phyloP scores from a whole-genome alignment of 768 basidiomycete species.

The Trametes sanguinea region DNA sequence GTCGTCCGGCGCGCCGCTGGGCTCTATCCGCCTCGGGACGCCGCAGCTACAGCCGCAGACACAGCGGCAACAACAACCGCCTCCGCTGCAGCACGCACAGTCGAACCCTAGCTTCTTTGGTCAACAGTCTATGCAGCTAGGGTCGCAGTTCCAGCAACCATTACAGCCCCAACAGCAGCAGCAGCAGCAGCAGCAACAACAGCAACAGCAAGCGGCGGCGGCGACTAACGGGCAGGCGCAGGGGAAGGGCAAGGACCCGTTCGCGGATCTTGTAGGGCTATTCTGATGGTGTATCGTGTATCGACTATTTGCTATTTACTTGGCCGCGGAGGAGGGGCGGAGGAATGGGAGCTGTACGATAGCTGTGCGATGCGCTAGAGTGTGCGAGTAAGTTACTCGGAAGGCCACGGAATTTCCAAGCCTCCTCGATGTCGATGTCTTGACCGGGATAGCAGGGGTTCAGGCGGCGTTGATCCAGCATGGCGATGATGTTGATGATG shows the following conservation, averaged over 20 bases:
- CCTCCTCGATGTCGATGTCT: no score
- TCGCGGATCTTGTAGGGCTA: constrained; percentile 77
- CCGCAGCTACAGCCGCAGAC: constrained; percentile 32
- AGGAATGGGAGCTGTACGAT: constrained; percentile 20
- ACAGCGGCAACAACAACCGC: not conserved
- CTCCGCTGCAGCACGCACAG: constrained; percentile 1
- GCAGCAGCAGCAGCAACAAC: constrained; percentile 2
- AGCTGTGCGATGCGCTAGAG: not conserved
- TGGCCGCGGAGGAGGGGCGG: not conserved
- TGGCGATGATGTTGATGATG: no score
- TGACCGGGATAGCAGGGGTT: no score
- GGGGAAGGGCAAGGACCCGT: constrained; percentile 71
- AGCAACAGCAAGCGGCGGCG: constrained; percentile 18
- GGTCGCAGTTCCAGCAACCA: constrained; percentile 19
- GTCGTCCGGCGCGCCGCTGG: constrained; percentile 18
- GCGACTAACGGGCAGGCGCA: constrained; percentile 27
- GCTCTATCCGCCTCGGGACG: constrained; percentile 36
- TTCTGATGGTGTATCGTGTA: constrained; percentile 45
- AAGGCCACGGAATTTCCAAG: no score
- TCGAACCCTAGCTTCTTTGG: not conserved
- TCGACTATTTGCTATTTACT: constrained; percentile 8
- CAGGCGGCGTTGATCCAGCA: no score
- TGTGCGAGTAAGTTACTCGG: no score
- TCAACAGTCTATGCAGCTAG: constrained; percentile 17
- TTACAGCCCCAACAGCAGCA: constrained; percentile 20